phyloP scores from a whole-genome alignment of 2,329 filamentous ascomycete genomes.

The Leptographium wingfieldii region DNA sequence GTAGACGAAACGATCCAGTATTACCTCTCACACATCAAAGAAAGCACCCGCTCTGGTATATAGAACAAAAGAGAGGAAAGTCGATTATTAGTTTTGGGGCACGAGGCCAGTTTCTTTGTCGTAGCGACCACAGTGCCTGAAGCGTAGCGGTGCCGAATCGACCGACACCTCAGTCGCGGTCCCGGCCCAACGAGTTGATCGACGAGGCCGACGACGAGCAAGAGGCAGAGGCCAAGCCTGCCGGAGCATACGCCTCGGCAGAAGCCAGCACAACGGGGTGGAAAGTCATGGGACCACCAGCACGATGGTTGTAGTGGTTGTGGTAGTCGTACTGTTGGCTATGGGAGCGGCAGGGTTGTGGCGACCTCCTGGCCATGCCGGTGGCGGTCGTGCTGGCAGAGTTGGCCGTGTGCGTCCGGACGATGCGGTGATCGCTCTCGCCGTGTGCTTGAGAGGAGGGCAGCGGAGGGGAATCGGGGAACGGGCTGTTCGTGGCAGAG shows the following conservation, averaged over 20 bases:
- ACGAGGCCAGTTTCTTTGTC: not conserved
- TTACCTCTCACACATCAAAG: not conserved
- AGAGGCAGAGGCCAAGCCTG: constrained; percentile 8
- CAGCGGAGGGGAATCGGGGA: constrained; percentile 3
- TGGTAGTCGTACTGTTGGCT: not conserved
- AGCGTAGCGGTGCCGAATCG: not conserved
- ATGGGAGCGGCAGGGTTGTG: not conserved
- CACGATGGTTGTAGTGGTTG: not conserved
- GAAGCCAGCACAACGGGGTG: constrained; percentile 9
- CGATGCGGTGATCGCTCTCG: not conserved
- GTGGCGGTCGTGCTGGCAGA: not conserved
- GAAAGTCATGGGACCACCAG: constrained; percentile 4
- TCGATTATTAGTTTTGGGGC: not conserved
- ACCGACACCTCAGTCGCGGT: not conserved
- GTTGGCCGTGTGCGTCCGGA: not conserved
- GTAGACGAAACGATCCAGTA: not conserved
- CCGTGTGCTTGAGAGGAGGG: not conserved
- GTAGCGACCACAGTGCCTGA: not conserved
- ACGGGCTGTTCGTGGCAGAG: constrained; percentile 6
- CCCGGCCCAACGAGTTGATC: not conserved
- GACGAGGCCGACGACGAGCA: constrained; percentile 7
- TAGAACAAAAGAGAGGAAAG: not conserved
- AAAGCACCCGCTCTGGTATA: not conserved
- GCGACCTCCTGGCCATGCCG: not conserved
- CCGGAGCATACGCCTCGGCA: constrained; percentile 8